phyloP scores from a whole-genome alignment of 495 filamentous ascomycete genomes.

The Penicillium paradoxum region DNA sequence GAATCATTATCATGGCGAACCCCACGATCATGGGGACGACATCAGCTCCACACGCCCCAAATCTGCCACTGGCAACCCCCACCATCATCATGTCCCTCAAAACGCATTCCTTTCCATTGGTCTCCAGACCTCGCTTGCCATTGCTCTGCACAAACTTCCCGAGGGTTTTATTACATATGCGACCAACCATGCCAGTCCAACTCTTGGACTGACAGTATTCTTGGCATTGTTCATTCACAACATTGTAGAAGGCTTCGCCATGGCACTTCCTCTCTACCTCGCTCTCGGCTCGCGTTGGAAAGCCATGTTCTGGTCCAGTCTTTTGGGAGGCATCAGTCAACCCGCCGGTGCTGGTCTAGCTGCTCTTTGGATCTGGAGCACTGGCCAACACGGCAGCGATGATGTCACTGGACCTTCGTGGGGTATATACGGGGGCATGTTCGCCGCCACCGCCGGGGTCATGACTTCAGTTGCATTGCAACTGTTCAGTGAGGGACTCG shows the following conservation, averaged over 20 bases:
- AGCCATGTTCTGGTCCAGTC: slow-evolving; percentile 77
- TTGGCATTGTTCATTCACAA: slow-evolving; percentile 96
- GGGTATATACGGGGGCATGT: slow-evolving; percentile 81
- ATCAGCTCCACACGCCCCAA: slow-evolving; percentile 20
- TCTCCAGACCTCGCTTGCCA: slow-evolving; percentile 87
- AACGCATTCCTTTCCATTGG: slow-evolving; percentile 93
- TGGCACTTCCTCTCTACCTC: slow-evolving; percentile 87
- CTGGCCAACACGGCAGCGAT: slow-evolving; percentile 43
- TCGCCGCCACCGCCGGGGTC: slow-evolving; percentile 85
- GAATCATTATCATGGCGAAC: slow-evolving; percentile 6
- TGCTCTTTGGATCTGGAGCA: slow-evolving; percentile 71
- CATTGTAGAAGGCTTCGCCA: slow-evolving; percentile 92
- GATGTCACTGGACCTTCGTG: slow-evolving; percentile 50
- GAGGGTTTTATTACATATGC: slow-evolving; percentile 99
- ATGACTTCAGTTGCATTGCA: slow-evolving; percentile 91
- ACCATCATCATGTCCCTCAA: slow-evolving; percentile 94
- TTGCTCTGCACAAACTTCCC: slow-evolving; percentile 93
- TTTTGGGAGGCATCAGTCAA: slow-evolving; percentile 82
- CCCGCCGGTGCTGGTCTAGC: slow-evolving; percentile 82
- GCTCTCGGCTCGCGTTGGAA: slow-evolving; percentile 69
- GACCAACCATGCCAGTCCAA: slow-evolving; percentile 90
- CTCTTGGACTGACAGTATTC: slow-evolving; percentile 85
- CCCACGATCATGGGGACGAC: slow-evolving; percentile 18
- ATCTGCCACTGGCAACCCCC: slow-evolving; percentile 43
- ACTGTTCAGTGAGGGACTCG: slow-evolving; percentile 80